Percentiles rank a stretch among this genome's conserved stretches.
These are phyloP conservation scores for Endotrypanum monterogeii DNA, from an alignment of 208 protist species.

Conservation along the genomic window DNA sequence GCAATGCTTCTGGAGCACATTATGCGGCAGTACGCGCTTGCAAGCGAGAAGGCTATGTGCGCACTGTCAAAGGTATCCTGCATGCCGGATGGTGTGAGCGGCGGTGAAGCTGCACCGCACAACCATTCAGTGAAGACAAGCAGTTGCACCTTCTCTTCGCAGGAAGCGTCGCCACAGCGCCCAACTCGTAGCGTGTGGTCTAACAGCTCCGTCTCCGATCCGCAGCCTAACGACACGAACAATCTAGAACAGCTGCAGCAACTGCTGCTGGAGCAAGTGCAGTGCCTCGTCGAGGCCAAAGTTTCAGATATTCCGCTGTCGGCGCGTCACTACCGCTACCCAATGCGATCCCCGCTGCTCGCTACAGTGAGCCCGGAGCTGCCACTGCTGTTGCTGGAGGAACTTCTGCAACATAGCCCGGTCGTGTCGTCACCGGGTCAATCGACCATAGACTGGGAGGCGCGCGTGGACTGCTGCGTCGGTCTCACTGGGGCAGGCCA, in stretches of 20 bases:
- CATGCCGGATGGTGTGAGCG: background rate
- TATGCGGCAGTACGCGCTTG: constrained; percentile 39
- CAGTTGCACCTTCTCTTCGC: background rate
- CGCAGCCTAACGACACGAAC: constrained; percentile 7
- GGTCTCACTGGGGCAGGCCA: constrained; percentile 42
- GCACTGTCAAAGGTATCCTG: constrained; percentile 2
- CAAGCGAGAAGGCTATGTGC: constrained; percentile 22
- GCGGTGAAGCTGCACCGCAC: background rate
- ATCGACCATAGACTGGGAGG: constrained; percentile 16
- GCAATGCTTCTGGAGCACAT: constrained; percentile 45
- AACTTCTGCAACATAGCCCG: constrained; percentile 17
- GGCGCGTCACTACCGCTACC: constrained; percentile 48
- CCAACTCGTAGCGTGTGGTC: background rate
- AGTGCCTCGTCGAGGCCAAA: constrained; percentile 69
- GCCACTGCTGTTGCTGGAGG: constrained; percentile 50
- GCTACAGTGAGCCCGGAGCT: constrained; percentile 43
- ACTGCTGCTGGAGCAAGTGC: constrained; percentile 60
- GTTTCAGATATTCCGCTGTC: constrained; percentile 42
- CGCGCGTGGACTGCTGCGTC: constrained; percentile 38
- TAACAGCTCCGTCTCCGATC: background rate
- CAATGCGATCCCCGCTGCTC: constrained; percentile 53
- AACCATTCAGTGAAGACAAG: background rate
- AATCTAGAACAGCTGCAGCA: constrained; percentile 38
- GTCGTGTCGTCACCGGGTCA: background rate
- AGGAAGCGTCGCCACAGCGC: background rate